Conservation (phyloP, 805 yeast genomes). For the Candida maris region DNA sequence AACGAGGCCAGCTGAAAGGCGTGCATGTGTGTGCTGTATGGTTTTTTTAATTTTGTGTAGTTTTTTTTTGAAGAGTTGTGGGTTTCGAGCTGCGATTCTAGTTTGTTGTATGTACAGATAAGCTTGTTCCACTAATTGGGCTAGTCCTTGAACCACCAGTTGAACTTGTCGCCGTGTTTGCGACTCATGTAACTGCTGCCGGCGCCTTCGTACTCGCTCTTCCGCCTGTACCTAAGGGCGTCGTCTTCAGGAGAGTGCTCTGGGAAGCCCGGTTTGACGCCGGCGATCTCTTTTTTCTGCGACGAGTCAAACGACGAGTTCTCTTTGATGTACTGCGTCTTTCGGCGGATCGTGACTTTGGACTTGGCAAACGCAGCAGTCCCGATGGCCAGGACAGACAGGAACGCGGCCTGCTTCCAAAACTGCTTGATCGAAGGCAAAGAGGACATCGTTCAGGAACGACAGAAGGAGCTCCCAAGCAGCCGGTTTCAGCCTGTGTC, state of each 20-base stretch:
- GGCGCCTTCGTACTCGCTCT: constrained; percentile 65
- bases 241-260: constrained; percentile 28
- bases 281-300: constrained; percentile 24
- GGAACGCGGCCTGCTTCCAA: constrained; percentile 32
- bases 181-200: constrained; percentile 55
- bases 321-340: constrained; percentile 33
- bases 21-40: background rate
- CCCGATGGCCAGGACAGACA: constrained; percentile 28
- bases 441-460: constrained; percentile 11
- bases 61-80: background rate
- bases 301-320: constrained; percentile 30
- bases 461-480: background rate
- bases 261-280: constrained; percentile 34
- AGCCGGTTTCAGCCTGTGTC: too few species aligned
- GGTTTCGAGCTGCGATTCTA: background rate
- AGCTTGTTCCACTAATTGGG: background rate
- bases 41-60: too few species aligned
- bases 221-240: constrained; percentile 40
- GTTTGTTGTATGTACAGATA: constrained; percentile 5
- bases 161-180: constrained; percentile 35
- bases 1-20: constrained; percentile 27
- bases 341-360: constrained; percentile 34
- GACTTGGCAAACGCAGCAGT: constrained; percentile 34
- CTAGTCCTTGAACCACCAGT: constrained; percentile 17
- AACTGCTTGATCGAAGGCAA: constrained; percentile 25